Evolutionary conservation across 2,329 filamentous ascomycete species (phyloP).

Genomic region (Sarocladiaceae sp.): DNA sequence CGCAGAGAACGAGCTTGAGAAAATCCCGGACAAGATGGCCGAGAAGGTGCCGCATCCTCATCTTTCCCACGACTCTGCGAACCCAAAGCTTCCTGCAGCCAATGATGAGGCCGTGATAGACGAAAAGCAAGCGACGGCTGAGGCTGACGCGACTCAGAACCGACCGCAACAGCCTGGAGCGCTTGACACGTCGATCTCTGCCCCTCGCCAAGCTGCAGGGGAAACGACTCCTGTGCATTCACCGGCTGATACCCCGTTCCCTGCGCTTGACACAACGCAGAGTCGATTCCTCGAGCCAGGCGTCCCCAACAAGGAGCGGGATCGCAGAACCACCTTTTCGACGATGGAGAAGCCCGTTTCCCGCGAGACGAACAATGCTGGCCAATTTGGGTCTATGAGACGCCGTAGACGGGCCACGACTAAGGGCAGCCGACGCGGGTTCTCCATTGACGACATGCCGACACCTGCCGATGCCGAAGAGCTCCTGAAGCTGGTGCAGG

Average conservation of each 20-base stretch:
- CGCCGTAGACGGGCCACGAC: constrained; percentile 64
- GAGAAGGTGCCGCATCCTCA: constrained; percentile 19
- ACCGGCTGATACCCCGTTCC: constrained; percentile 39
- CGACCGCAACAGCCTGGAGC: not conserved
- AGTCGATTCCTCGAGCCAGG: constrained; percentile 26
- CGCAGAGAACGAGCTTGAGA: constrained; percentile 25
- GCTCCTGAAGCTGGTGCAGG: constrained; percentile 74
- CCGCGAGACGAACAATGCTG: constrained; percentile 26
- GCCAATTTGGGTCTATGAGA: constrained; percentile 44
- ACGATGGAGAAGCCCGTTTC: constrained; percentile 42
- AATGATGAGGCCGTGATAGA: constrained; percentile 22
- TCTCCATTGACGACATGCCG: constrained; percentile 69
- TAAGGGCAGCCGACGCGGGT: constrained; percentile 58
- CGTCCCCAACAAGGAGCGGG: constrained; percentile 30
- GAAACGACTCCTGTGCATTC: constrained; percentile 35
- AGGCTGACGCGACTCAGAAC: not conserved
- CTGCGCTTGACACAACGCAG: constrained; percentile 35
- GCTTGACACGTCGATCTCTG: not conserved
- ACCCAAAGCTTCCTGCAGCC: constrained; percentile 25
- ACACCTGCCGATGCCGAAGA: constrained; percentile 71
- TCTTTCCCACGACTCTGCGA: constrained; percentile 19
- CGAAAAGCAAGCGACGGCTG: constrained; percentile 33
- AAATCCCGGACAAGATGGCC: constrained; percentile 23
- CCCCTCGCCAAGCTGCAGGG: constrained; percentile 20
- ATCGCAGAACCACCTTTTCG: constrained; percentile 52